A percentile compares a stretch with the other conserved stretches of the same genome.
phyloP scores from a whole-genome alignment of 768 basidiomycete species.

The Panaeolus papilionaceus region DNA sequence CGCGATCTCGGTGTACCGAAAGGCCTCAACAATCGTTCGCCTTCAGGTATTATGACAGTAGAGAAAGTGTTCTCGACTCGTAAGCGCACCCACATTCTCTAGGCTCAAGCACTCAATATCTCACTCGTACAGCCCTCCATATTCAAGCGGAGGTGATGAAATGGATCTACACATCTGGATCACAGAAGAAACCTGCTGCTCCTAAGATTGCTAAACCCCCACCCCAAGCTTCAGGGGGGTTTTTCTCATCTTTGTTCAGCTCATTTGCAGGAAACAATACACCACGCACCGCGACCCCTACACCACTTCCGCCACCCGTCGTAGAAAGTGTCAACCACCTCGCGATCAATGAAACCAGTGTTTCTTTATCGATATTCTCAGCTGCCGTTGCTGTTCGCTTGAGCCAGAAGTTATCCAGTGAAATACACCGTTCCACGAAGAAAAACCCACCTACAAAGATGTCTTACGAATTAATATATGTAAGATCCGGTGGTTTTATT shows the following conservation, averaged over 20 bases:
- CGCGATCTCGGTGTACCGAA: constrained; percentile 58
- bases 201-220: constrained; percentile 34
- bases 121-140: constrained; percentile 57
- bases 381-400: constrained; percentile 70
- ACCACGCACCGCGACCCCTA: constrained; percentile 41
- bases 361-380: constrained; percentile 68
- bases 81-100: constrained; percentile 38
- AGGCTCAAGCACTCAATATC: constrained; percentile 18
- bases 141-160: constrained; percentile 86
- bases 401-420: constrained; percentile 68
- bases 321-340: constrained; percentile 45
- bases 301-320: constrained; percentile 32
- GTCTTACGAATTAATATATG: constrained; percentile 86
- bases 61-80: constrained; percentile 66
- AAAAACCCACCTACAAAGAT: constrained; percentile 86
- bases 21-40: constrained; percentile 61
- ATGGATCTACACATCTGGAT: constrained; percentile 73
- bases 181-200: constrained; percentile 56
- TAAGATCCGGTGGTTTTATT: constrained; percentile 29
- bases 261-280: constrained; percentile 44
- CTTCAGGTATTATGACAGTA: constrained; percentile 71
- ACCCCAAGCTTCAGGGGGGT: constrained; percentile 40
- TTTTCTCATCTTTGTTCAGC: constrained; percentile 56
- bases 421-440: constrained; percentile 91
- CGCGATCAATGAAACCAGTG: constrained; percentile 54